A percentile compares a stretch with the other conserved stretches of the same genome.
Evolutionary conservation across 208 protist genomes (phyloP).

Genomic region (Crithidia thermophila): DNA sequence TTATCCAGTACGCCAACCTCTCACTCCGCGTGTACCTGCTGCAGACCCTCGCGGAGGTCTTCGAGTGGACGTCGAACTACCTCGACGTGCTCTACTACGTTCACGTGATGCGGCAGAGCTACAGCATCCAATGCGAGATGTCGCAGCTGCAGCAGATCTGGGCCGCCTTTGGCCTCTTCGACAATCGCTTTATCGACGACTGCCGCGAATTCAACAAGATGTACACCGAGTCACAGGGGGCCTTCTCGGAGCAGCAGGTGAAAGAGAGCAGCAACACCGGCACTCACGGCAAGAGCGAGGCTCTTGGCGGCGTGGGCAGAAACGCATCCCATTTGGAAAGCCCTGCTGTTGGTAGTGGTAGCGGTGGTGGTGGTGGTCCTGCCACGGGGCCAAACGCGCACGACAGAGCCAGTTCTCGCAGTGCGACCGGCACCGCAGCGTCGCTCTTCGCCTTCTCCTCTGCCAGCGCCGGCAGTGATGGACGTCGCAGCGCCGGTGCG

Average conservation of each 20-base stretch:
- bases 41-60: conserved; percentile 59
- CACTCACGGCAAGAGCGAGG: too few relatives aligned
- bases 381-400: too few relatives aligned
- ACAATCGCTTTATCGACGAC: conserved; percentile 26
- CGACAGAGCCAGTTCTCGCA: too few relatives aligned
- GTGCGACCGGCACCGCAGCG: too few relatives aligned
- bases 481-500: too few relatives aligned
- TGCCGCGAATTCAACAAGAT: conserved; percentile 31
- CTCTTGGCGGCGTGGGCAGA: too few relatives aligned
- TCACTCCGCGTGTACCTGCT: conserved; percentile 51
- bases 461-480: too few relatives aligned
- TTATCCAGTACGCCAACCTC: conserved; percentile 57
- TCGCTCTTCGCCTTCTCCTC: too few relatives aligned
- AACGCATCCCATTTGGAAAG: too few relatives aligned
- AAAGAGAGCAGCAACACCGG: too few relatives aligned
- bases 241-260: conserved; percentile 31
- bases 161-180: conserved; percentile 45
- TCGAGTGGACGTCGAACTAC: conserved; percentile 59
- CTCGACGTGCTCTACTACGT: conserved; percentile 64
- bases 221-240: conserved; percentile 31
- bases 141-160: conserved; percentile 53
- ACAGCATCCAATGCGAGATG: conserved; percentile 46
- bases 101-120: conserved; percentile 49
- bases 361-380: too few relatives aligned
- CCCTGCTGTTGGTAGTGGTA: too few relatives aligned